Base-by-base conservation (phyloP, 1,284 basidiomycete genomes). In the Peniophora sp. region DNA sequence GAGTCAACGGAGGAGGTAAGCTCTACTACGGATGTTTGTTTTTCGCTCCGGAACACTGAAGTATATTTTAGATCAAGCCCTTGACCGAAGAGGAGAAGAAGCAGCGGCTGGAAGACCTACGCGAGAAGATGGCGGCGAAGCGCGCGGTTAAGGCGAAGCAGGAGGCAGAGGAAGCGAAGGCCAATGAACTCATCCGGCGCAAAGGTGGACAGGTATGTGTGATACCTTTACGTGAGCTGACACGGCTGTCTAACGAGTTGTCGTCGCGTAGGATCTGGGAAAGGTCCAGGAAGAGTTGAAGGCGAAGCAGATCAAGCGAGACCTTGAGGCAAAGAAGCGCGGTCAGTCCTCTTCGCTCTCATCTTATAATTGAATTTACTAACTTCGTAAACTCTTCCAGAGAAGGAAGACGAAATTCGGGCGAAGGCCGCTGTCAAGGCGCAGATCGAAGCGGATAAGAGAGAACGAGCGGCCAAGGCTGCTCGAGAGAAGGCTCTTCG, bases 61-160 rank as follows among this genome's bases (percentile, higher is more conserved):
- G n/a, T 41, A 16, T 16, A 8, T 41, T n/a, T 16, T 57, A 90
- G 86, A 82, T 95, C 65, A 92, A 89, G 64, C 95, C 96, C 0
- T 69, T 98, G 49, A 98, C 95, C 0, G 93, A 97, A 65, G 93
- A 97, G 61, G 93, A 99, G 67, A 97, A 89, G 76, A 81, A 83
- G 56, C 74, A 83, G 56, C 90, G 85, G 62, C 77, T 98, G 0
- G 81, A 72, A 1, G 93, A 97, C 54, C 69, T 96, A 48, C 74
- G 81, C n/a, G 71, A 77, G 50, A 91, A 85, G 68, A 82, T 94
- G 73, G 76, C 79, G 0, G 80, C 75, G 50, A 95, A 95, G 64
- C 79, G 85, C 10, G 75, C 83, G 0, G 68, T 62, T 45, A 91
- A 92, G 68, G 76, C 81, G 3, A 75, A 78, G 49, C 74, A 85